Base-by-base conservation (phyloP, 768 basidiomycete genomes). In the Macrocybe gigantea region DNA sequence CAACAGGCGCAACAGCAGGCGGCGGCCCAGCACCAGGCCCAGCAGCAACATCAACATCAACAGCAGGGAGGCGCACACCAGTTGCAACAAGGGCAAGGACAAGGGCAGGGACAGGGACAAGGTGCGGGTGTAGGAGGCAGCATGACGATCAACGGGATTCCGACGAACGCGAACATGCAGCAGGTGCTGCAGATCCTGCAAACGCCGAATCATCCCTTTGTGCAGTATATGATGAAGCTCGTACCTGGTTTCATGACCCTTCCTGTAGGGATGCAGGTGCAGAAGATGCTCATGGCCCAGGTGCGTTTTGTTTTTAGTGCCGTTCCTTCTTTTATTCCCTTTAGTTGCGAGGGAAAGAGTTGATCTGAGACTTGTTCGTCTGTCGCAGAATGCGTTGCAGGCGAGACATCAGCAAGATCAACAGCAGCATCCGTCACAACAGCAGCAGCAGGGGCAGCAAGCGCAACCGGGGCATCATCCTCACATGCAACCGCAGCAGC, bases 191-290 rank as follows among this genome's bases (percentile, higher is more conserved):
- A 71, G 38, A 60, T 81, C n/a, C 56, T 86, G 57, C 78, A 79
- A 49, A 71, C 62, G 11, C 82, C 79, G 5, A 60, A 50, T 8
- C 80, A 88, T 59, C 79, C 81, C 15, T 67, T 85, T 47, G 62
- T 82, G 62, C 72, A 76, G 49, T 78, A 80, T 54, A 70, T 87
- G 66, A 53, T 67, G 7, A 64, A 70, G 34, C 64, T 64, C 15
- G 59, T 80, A 1, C 84, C 82, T 5, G 71, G 71, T 8, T 87
- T 87, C 53, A 64, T 69, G 52, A 56, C 56, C 13, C 61, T 85
- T 48, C 72, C 82, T 7, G 37, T 71, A 1, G 75, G 69, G 49
- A 65, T 72, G 55, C 83, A 88, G 64, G 56, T 86, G 52, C 83
- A 83, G 61, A 79, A 72, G 57, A 67, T 87, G 62, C 61, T 76